phyloP scores from a whole-genome alignment of 202 grass and related monocot genomes.

The Carex arenaria region DNA sequence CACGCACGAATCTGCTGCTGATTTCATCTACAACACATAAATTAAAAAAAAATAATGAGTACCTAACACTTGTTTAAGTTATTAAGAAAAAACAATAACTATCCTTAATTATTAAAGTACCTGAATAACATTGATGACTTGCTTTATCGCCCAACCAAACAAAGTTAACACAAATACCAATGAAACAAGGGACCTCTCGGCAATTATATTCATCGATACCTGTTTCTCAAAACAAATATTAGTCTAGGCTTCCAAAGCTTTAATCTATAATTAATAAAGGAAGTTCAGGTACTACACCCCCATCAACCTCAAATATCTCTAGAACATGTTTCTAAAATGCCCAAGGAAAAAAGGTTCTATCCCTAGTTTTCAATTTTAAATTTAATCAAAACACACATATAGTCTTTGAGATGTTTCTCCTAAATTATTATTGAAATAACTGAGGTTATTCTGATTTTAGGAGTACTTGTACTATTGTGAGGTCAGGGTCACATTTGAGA shows the following conservation, averaged over 20 bases:
- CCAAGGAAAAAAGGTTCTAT: background rate
- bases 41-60: conserved; percentile 10
- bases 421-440: background rate
- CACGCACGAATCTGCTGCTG: conserved; percentile 74
- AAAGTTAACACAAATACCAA: conserved; percentile 59
- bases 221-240: conserved; percentile 25
- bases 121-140: conserved; percentile 84
- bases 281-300: background rate
- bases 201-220: conserved; percentile 43
- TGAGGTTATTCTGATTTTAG: background rate
- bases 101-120: conserved; percentile 1
- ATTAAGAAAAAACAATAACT: background rate
- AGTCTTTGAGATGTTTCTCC: background rate
- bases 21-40: conserved; percentile 64
- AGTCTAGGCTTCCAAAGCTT: background rate
- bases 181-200: conserved; percentile 35
- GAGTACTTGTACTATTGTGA: background rate
- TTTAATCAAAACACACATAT: no score
- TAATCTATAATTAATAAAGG: background rate
- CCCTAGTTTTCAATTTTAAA: background rate
- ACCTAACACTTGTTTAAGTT: background rate
- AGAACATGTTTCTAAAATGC: background rate
- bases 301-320: background rate
- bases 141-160: conserved; percentile 84
- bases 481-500: background rate